Conservation (phyloP, 148 eudicot genomes). For the Talinum fruticosum region DNA sequence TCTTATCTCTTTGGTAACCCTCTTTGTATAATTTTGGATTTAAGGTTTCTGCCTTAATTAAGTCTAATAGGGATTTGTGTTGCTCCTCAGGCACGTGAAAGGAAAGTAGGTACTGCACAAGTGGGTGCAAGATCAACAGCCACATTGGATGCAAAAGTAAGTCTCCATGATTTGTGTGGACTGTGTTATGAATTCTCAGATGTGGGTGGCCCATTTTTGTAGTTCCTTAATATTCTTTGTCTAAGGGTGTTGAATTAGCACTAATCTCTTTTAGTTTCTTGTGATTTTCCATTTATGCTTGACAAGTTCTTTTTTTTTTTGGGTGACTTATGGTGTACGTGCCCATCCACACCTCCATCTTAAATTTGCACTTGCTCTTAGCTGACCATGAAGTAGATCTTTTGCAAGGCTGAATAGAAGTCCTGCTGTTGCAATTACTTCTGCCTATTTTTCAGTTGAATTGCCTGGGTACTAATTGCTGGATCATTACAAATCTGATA, state of each 20-base stretch:
- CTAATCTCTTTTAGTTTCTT: neutral
- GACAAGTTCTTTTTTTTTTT: no score
- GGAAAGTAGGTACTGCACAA: constrained; percentile 21
- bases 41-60: constrained; percentile 1
- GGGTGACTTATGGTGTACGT: neutral
- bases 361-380: neutral
- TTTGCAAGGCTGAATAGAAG: neutral
- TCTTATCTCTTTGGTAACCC: constrained; percentile 63
- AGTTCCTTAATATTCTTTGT: neutral
- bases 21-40: constrained; percentile 6
- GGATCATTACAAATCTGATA: neutral
- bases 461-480: neutral
- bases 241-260: neutral
- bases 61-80: constrained; percentile 1
- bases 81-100: constrained; percentile 35
- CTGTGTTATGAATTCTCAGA: neutral
- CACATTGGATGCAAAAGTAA: constrained; percentile 40
- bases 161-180: constrained; percentile 3
- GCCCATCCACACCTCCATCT: neutral
- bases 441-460: neutral
- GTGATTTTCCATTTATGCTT: no score
- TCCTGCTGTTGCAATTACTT: no score
- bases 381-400: neutral
- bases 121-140: constrained; percentile 28
- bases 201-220: neutral